A percentile compares a stretch with the other conserved stretches of the same genome.
These are phyloP conservation scores for Chalaropsis thielavioides DNA, from an alignment of 2,329 filamentous ascomycete genomes.

Conservation along the genomic window DNA sequence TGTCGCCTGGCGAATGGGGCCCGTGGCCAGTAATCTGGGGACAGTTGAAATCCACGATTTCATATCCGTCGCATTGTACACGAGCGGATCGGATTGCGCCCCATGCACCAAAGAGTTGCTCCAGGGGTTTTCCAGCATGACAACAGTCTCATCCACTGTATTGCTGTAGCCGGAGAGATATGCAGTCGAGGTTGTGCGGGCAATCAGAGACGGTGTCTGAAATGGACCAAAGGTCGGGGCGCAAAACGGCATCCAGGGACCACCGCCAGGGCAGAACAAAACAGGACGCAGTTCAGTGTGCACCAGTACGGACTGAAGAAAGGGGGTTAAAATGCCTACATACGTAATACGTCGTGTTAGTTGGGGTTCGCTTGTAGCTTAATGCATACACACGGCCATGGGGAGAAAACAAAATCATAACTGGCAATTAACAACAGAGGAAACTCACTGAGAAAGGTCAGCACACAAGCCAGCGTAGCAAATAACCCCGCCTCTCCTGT, in stretches of 20 bases:
- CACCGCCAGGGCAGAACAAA: conserved; percentile 11
- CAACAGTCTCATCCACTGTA: conserved; percentile 10
- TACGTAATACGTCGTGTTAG: background rate
- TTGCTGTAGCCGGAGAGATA: conserved; percentile 14
- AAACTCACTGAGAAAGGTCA: conserved; percentile 9
- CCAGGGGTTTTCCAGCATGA: conserved; percentile 8
- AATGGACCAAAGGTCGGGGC: background rate
- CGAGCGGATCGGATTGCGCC: conserved; percentile 5
- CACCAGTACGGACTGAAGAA: conserved; percentile 12
- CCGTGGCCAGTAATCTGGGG: conserved; percentile 7
- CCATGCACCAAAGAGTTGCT: conserved; percentile 7
- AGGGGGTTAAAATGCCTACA: conserved; percentile 11
- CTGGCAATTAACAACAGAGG: background rate
- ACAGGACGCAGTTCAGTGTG: conserved; percentile 7
- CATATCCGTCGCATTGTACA: conserved; percentile 10
- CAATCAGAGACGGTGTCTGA: conserved; percentile 13
- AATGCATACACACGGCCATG: too few relatives aligned
- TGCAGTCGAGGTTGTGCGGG: conserved; percentile 10
- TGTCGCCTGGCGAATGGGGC: conserved; percentile 13
- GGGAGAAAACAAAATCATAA: background rate
- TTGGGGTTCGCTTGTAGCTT: background rate
- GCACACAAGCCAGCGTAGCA: conserved; percentile 9
- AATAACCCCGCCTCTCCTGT: conserved; percentile 7
- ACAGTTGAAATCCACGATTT: conserved; percentile 15
- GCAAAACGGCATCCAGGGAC: conserved; percentile 15